Evolutionary conservation across 371 early-diverging fungal genomes (phyloP).

Genomic region (Saksenaea oblongispora): DNA sequence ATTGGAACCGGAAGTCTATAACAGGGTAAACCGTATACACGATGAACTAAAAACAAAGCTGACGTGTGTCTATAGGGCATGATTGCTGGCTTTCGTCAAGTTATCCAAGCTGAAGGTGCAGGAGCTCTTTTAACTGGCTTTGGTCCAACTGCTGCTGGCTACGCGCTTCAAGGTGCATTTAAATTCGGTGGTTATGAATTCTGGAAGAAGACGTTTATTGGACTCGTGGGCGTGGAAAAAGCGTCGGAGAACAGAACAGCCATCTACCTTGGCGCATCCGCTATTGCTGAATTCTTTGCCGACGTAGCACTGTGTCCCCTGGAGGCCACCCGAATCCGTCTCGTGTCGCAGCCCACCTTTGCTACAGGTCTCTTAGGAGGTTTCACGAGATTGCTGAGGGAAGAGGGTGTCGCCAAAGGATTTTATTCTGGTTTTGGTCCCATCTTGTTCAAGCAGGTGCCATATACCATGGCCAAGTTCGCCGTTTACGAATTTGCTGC

Average conservation of each 20-base stretch:
- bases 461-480: conserved; percentile 70
- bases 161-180: conserved; percentile 90
- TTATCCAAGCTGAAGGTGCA: conserved; percentile 81
- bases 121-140: conserved; percentile 85
- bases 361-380: conserved; percentile 67
- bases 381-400: conserved; percentile 62
- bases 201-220: conserved; percentile 82
- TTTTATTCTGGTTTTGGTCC: conserved; percentile 82
- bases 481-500: conserved; percentile 58
- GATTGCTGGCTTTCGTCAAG: conserved; percentile 66
- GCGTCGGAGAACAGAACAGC: conserved; percentile 82
- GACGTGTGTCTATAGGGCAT: conserved; percentile 34
- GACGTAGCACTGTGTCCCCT: conserved; percentile 86
- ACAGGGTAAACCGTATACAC: conserved; percentile 43
- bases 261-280: conserved; percentile 82
- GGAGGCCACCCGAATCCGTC: conserved; percentile 80
- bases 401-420: conserved; percentile 71
- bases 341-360: conserved; percentile 75
- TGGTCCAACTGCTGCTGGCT: conserved; percentile 83
- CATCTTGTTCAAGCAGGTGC: conserved; percentile 76
- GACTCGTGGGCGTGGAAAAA: conserved; percentile 71
- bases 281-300: conserved; percentile 92
- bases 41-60: background rate
- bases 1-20: conserved; percentile 66
- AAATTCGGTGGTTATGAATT: conserved; percentile 93